Percentiles rank a stretch among this genome's conserved stretches.
Conservation (phyloP, 1,139 yeast species). For the Taphrina betulina region DNA sequence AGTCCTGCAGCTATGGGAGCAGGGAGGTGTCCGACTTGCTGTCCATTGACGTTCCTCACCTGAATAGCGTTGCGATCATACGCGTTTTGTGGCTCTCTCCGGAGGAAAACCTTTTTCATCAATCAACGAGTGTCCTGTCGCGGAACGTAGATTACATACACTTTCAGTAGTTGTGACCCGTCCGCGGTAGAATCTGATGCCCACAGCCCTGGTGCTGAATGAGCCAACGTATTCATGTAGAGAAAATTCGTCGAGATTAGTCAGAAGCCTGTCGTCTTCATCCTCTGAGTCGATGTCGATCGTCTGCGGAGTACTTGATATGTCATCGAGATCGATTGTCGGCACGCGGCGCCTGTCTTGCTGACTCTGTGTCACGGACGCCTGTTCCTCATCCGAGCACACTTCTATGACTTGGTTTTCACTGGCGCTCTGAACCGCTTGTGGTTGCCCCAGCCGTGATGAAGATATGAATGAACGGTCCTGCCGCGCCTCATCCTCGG, state of each 20-base stretch:
- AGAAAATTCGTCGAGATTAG: not conserved
- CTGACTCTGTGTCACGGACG: no score
- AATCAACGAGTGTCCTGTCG: not conserved
- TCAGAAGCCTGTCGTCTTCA: slow-evolving; percentile 1
- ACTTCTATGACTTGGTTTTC: no score
- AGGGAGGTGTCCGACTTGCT: slow-evolving; percentile 34
- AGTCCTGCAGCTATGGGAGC: slow-evolving; percentile 26
- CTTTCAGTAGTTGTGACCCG: slow-evolving; percentile 18
- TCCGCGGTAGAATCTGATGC: slow-evolving; percentile 18
- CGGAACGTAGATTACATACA: not conserved
- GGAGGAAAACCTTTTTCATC: slow-evolving; percentile 22
- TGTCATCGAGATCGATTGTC: not conserved
- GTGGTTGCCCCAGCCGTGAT: no score
- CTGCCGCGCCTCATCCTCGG: not conserved
- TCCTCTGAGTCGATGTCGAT: slow-evolving; percentile 19
- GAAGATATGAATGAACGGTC: slow-evolving; percentile 1
- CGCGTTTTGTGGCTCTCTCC: slow-evolving; percentile 29
- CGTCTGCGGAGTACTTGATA: not conserved
- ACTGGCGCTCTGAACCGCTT: no score
- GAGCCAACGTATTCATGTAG: slow-evolving; percentile 15
- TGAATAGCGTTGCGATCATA: slow-evolving; percentile 33
- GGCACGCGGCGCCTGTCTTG: no score
- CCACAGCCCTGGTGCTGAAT: slow-evolving; percentile 15
- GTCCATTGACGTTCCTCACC: slow-evolving; percentile 18
- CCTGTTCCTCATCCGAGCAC: no score